Conservation (phyloP, 2,329 filamentous ascomycete genomes). For the Emmonsia crescens region DNA sequence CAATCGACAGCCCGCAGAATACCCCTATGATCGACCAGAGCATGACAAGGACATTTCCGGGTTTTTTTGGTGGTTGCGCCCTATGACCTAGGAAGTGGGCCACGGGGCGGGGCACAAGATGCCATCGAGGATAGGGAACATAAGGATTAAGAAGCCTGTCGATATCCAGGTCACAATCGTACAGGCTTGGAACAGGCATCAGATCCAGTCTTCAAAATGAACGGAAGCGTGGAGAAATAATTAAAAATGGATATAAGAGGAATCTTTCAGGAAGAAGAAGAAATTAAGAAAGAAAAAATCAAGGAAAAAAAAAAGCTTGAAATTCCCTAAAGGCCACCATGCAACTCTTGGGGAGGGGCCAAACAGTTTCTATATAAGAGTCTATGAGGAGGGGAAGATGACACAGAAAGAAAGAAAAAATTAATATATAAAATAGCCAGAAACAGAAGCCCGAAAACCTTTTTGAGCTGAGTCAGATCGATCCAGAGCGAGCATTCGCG, state of each 20-base stretch:
- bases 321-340: neutral
- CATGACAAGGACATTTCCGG: slow-evolving; percentile 50
- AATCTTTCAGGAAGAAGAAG: neutral
- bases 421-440: neutral
- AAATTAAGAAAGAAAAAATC: neutral
- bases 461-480: neutral
- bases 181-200: slow-evolving; percentile 14
- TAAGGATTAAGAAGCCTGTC: slow-evolving; percentile 64
- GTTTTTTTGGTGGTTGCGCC: slow-evolving; percentile 21
- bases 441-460: neutral
- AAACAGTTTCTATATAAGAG: neutral
- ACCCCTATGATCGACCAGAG: slow-evolving; percentile 56
- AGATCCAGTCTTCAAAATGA: neutral
- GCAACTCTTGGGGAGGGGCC: neutral
- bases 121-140: slow-evolving; percentile 55
- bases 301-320: neutral
- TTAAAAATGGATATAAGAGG: neutral
- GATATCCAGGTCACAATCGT: slow-evolving; percentile 53
- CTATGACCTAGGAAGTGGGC: slow-evolving; percentile 60
- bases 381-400: neutral
- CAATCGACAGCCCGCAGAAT: slow-evolving; percentile 49
- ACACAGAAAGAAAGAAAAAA: neutral
- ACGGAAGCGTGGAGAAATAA: neutral
- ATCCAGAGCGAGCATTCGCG: neutral
- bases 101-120: slow-evolving; percentile 52